Evolutionary conservation across 2,329 filamentous ascomycete genomes (phyloP).

Genomic region (Coniochaeta sp.): DNA sequence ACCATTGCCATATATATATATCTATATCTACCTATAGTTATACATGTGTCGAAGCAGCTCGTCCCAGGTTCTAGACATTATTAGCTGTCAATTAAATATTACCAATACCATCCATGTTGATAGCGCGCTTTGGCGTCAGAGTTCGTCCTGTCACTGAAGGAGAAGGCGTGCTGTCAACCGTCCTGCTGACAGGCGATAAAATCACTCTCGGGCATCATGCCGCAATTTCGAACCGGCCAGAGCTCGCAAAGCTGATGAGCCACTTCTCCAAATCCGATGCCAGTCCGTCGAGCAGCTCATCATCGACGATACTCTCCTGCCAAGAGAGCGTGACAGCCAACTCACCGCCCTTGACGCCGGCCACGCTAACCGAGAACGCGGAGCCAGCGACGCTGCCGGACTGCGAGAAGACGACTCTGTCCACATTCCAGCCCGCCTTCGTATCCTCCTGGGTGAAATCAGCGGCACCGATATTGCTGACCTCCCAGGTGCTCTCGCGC

Average conservation of each 20-base stretch:
- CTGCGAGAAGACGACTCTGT: not conserved
- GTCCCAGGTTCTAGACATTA: too few species aligned
- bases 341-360: not conserved
- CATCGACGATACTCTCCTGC: not conserved
- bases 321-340: not conserved
- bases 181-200: too few species aligned
- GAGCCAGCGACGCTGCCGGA: not conserved
- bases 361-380: not conserved
- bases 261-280: not conserved
- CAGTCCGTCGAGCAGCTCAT: not conserved
- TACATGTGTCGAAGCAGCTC: too few species aligned
- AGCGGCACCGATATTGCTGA: not conserved
- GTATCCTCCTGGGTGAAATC: not conserved
- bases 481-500: not conserved
- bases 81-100: too few species aligned
- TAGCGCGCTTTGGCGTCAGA: too few species aligned
- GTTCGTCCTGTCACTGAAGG: too few species aligned
- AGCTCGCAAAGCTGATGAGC: not conserved
- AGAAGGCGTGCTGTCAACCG: too few species aligned
- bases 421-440: not conserved
- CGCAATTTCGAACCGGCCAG: not conserved
- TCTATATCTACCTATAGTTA: too few species aligned
- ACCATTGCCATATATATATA: too few species aligned
- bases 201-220: not conserved
- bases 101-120: too few species aligned